Evolutionary conservation across 371 early-diverging fungal species (phyloP).

Genomic region (Batkoa obscura): DNA sequence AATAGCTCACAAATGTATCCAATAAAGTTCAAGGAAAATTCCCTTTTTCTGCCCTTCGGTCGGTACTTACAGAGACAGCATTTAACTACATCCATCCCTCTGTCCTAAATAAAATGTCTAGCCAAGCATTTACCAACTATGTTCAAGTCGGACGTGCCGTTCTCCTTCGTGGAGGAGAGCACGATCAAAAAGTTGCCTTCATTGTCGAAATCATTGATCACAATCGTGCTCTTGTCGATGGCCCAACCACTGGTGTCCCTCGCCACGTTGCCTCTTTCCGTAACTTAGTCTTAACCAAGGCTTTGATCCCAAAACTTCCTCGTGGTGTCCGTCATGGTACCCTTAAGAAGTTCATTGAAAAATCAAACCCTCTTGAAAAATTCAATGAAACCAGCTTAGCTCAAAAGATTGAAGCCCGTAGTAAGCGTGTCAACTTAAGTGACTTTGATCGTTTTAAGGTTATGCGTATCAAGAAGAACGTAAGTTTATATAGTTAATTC

Average conservation of each 20-base stretch:
- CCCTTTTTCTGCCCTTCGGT: too few relatives aligned
- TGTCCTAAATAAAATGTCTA: too few relatives aligned
- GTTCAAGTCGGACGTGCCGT: conserved; percentile 98
- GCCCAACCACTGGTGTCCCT: conserved; percentile 84
- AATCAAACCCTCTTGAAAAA: conserved; percentile 49
- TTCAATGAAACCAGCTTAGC: conserved; percentile 87
- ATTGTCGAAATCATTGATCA: conserved; percentile 98
- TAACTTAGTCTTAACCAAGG: conserved; percentile 71
- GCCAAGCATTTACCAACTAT: conserved; percentile 60
- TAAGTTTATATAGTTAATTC: conserved; percentile 12
- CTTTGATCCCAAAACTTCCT: conserved; percentile 68
- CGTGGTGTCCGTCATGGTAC: conserved; percentile 57
- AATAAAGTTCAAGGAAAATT: too few relatives aligned
- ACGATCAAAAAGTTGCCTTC: conserved; percentile 90
- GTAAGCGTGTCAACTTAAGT: conserved; percentile 48
- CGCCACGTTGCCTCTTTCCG: conserved; percentile 77
- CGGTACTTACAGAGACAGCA: too few relatives aligned
- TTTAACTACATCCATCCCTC: too few relatives aligned
- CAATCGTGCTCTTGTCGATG: conserved; percentile 91
- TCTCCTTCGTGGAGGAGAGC: conserved; percentile 79
- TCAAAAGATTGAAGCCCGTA: conserved; percentile 72
- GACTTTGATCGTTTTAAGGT: conserved; percentile 98
- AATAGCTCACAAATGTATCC: too few relatives aligned
- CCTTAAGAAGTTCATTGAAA: conserved; percentile 65
- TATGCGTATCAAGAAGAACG: conserved; percentile 60